These are phyloP conservation scores for Cyclotella cryptica DNA, from an alignment of 108 stramenopile genomes.

Conservation along the genomic window DNA sequence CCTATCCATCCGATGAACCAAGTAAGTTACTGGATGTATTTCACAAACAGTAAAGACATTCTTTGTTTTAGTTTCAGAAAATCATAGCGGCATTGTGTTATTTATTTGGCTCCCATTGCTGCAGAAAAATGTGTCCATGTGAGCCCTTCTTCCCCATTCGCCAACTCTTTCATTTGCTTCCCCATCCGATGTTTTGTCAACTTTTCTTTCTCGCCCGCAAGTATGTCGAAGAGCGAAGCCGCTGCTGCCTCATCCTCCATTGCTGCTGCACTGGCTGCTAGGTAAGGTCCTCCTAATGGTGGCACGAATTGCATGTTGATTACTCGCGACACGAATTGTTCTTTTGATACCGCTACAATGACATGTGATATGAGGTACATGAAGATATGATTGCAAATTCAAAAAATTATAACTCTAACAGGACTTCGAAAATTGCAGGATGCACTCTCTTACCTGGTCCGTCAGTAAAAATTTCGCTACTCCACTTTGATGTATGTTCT, in stretches of 20 bases:
- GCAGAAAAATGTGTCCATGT: constrained; percentile 71
- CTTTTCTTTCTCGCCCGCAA: constrained; percentile 75
- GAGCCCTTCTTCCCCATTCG: constrained; percentile 76
- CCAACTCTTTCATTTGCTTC: constrained; percentile 63
- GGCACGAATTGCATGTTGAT: constrained; percentile 65
- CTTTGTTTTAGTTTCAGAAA: not conserved
- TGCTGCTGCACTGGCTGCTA: constrained; percentile 60
- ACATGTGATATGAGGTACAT: not conserved
- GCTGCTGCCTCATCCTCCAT: constrained; percentile 65
- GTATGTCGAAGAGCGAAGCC: constrained; percentile 64
- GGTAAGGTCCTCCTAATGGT: constrained; percentile 81
- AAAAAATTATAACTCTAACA: too few species aligned
- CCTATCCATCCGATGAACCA: too few species aligned
- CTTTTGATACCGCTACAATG: constrained; percentile 60
- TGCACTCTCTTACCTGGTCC: constrained; percentile 28
- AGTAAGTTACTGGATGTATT: too few species aligned
- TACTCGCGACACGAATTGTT: constrained; percentile 66
- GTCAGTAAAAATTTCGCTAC: constrained; percentile 64
- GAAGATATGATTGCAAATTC: too few species aligned
- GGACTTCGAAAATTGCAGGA: not conserved
- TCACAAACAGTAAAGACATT: not conserved
- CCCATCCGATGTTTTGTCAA: constrained; percentile 76
- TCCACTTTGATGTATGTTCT: constrained; percentile 83
- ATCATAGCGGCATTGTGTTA: not conserved
- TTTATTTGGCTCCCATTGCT: constrained; percentile 50